Evolutionary conservation across 2,329 filamentous ascomycete genomes (phyloP).

Genomic region (Penicillium thymicola): DNA sequence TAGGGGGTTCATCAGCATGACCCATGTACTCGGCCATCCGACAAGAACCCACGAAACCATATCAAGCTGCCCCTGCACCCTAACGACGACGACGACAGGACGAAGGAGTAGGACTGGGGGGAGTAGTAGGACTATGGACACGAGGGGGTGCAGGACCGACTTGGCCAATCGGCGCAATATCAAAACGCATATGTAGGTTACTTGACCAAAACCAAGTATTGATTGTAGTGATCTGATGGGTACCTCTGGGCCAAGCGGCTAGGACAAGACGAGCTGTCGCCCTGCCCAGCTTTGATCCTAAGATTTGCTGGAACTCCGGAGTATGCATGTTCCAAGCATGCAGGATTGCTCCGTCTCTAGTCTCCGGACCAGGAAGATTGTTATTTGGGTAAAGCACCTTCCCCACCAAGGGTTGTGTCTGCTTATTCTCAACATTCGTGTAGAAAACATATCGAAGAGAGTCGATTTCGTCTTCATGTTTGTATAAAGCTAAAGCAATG

Average conservation of each 20-base stretch:
- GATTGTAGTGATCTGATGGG: neutral
- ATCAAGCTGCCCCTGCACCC: neutral
- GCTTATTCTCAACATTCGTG: neutral
- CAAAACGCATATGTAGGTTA: neutral
- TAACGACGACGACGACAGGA: no score
- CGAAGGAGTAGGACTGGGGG: neutral
- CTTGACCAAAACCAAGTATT: neutral
- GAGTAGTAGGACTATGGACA: neutral
- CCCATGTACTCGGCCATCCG: neutral
- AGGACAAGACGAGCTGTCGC: neutral
- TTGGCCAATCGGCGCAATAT: neutral
- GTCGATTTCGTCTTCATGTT: neutral
- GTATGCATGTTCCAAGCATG: neutral
- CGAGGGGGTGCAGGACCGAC: no score
- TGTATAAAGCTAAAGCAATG: neutral
- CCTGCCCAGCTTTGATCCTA: neutral
- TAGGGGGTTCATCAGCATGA: no score
- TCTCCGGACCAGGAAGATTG: accelerated
- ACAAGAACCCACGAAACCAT: neutral
- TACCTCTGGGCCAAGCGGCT: neutral
- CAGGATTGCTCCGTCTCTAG: no score
- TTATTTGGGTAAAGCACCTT: neutral
- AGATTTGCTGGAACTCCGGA: neutral
- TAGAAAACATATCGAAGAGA: neutral
- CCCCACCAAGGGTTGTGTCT: neutral